phyloP scores from a whole-genome alignment of 352 stramenopile genomes.

The Pythium aristosporum region DNA sequence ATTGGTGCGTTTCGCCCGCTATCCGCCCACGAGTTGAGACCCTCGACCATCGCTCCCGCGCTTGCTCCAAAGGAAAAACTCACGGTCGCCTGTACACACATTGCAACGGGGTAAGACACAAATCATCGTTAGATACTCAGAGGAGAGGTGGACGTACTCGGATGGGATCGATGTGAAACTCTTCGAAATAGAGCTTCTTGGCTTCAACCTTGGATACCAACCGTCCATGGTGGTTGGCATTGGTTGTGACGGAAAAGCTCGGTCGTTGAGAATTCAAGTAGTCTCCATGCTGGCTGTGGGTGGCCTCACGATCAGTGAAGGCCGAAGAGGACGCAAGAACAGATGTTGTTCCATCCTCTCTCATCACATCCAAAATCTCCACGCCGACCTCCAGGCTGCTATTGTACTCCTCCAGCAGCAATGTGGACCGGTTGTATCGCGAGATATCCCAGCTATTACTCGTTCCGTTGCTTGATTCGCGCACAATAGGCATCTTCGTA shows the following conservation, averaged over 20 bases:
- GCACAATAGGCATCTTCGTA: constrained; percentile 30
- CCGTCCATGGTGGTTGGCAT: constrained; percentile 26
- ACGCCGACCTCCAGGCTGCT: constrained; percentile 67
- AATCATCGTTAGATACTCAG: background rate
- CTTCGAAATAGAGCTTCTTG: constrained; percentile 90
- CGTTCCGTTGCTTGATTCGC: constrained; percentile 20
- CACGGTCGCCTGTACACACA: constrained; percentile 49
- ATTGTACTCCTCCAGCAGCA: constrained; percentile 73
- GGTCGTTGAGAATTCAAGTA: constrained; percentile 3
- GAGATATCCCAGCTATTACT: constrained; percentile 28
- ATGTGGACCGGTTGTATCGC: constrained; percentile 39
- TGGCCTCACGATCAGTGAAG: constrained; percentile 17
- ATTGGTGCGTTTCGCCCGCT: constrained; percentile 32
- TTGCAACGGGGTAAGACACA: background rate
- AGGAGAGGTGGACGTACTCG: constrained; percentile 33
- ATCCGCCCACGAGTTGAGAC: constrained; percentile 37
- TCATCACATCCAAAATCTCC: constrained; percentile 68
- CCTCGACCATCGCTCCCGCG: constrained; percentile 61
- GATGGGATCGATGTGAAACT: constrained; percentile 86
- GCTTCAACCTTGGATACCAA: constrained; percentile 53
- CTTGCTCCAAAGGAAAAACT: constrained; percentile 83
- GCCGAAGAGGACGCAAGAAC: constrained; percentile 29
- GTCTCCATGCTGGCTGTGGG: constrained; percentile 22
- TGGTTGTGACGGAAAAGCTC: constrained; percentile 15
- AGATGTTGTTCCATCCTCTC: constrained; percentile 59